Base-by-base conservation (phyloP, 2,329 filamentous ascomycete species). In the Cladorrhinum sp. region DNA sequence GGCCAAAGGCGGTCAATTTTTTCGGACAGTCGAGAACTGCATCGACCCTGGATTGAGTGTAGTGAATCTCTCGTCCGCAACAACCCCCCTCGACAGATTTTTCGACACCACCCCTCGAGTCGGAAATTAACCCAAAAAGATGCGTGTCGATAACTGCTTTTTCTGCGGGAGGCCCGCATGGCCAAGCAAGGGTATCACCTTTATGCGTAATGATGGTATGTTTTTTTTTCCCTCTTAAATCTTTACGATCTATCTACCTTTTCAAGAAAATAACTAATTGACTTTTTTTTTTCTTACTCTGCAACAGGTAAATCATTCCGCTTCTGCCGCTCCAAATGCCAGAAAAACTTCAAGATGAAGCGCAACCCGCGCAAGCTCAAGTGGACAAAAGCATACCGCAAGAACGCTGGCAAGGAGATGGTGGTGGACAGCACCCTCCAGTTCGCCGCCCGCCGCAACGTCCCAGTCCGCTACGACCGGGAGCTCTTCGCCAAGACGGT, bases 301-400 rank as follows among this genome's bases (percentile, higher is more conserved):
- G 1, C 7, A 27, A 16, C 49, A 77, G 79, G 71, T 71, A 69
- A 69, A 65, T 68, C 77, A 50, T 86, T 86, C 69, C 76, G 83
- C 59, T 87, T 87, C 75, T 87, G 84, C 72, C 76, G 81, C 59
- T 81, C 76, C 68, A 83, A 85, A 75, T 85, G 83, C 74, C 83
- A 84, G 74, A 79, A 80, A 70, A 88, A 86, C 82, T 96, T 96
- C 85, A 95, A 96, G 79, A 96, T 96, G 91, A 96, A 96, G 89
- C 88, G 95, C 68, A 97, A 98, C 79, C 93, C 93, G 36, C 88
- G 93, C 75, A 96, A 97, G 78, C 85, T 98, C 69, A 95, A 92
- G 78, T 97, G 93, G 95, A 97, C 93, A 64, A 96, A 97, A 82
- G 87, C 91, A 56, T 93, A 93, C 84, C 89, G 92, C 72, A 89